Percentiles rank a stretch among this genome's conserved stretches.
Evolutionary conservation across 2,329 filamentous ascomycete species (phyloP).

Genomic region (Arthrobotrys megalospora): DNA sequence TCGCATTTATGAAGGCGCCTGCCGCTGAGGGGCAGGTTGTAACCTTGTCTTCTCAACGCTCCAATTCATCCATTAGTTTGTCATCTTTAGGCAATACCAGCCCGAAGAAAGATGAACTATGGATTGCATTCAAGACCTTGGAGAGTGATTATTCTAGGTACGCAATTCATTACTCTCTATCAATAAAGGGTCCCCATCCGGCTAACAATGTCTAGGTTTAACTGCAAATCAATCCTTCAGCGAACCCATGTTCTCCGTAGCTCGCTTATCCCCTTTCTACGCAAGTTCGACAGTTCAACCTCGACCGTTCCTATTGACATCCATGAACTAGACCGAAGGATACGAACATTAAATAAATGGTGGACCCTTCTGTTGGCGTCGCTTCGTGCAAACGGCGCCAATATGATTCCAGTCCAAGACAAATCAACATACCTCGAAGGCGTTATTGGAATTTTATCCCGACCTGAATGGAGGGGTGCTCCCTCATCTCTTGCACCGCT

Average conservation of each 20-base stretch:
- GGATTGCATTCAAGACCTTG: slow-evolving; percentile 77
- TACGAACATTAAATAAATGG: slow-evolving; percentile 88
- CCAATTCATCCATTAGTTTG: slow-evolving; percentile 45
- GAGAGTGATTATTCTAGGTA: slow-evolving; percentile 79
- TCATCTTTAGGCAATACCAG: slow-evolving; percentile 53
- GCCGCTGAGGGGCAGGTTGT: slow-evolving; percentile 54
- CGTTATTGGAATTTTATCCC: slow-evolving; percentile 85
- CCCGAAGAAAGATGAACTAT: slow-evolving; percentile 77
- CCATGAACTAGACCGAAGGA: slow-evolving; percentile 85
- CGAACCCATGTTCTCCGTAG: slow-evolving; percentile 83
- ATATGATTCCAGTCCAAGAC: slow-evolving; percentile 86
- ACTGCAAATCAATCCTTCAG: slow-evolving; percentile 79
- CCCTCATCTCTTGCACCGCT: slow-evolving; percentile 78
- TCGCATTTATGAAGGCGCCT: slow-evolving; percentile 60
- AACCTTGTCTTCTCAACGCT: slow-evolving; percentile 56
- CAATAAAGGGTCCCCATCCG: neutral
- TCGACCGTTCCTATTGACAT: slow-evolving; percentile 78
- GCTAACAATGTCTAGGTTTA: slow-evolving; percentile 72
- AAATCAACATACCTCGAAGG: slow-evolving; percentile 84
- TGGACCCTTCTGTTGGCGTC: slow-evolving; percentile 87
- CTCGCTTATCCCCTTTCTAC: slow-evolving; percentile 82
- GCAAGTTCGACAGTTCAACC: slow-evolving; percentile 77
- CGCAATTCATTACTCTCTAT: slow-evolving; percentile 60
- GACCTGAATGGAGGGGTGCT: slow-evolving; percentile 86
- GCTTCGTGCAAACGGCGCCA: slow-evolving; percentile 78